Conservation (phyloP, 1,284 basidiomycete species). For the Hypsizygus ulmarius region DNA sequence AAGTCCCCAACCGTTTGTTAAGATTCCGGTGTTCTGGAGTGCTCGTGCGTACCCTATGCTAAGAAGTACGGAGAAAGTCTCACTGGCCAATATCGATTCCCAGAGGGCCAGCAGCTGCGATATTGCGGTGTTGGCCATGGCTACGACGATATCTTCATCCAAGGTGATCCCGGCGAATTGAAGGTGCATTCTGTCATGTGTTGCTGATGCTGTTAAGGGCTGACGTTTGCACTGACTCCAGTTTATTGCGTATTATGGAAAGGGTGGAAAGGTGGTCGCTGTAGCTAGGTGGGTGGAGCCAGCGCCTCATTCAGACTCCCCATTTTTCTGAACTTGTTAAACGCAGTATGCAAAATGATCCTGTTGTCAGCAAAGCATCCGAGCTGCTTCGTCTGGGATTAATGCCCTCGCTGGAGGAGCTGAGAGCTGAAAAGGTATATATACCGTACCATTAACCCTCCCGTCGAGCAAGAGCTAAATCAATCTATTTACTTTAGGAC, state of each 20-base stretch:
- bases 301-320: not conserved
- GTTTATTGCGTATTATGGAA: slow-evolving; percentile 88
- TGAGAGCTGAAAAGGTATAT: slow-evolving; percentile 63
- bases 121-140: slow-evolving; percentile 75
- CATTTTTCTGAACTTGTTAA: not conserved
- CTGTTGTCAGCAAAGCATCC: slow-evolving; percentile 77
- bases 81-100: slow-evolving; percentile 1
- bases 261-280: slow-evolving; percentile 75
- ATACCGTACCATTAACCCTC: not conserved
- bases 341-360: slow-evolving; percentile 76
- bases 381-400: slow-evolving; percentile 78
- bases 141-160: slow-evolving; percentile 74
- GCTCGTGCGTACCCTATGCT: slow-evolving; percentile 50
- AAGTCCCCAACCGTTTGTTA: slow-evolving; percentile 63
- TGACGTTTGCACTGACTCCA: slow-evolving; percentile 25
- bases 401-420: slow-evolving; percentile 80
- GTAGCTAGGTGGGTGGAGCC: slow-evolving; percentile 59
- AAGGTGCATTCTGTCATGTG: slow-evolving; percentile 49
- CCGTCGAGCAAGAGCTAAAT: not conserved
- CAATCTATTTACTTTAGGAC: slow-evolving; percentile 31
- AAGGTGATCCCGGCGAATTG: slow-evolving; percentile 76
- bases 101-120: slow-evolving; percentile 56
- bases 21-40: slow-evolving; percentile 90
- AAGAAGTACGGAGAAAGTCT: not conserved
- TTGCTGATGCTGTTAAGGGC: slow-evolving; percentile 2